Evolutionary conservation across 129 eudicot genomes (phyloP), one percentile per base, ranked within the genome.

Genomic region (Tanacetum coccineum): DNA sequence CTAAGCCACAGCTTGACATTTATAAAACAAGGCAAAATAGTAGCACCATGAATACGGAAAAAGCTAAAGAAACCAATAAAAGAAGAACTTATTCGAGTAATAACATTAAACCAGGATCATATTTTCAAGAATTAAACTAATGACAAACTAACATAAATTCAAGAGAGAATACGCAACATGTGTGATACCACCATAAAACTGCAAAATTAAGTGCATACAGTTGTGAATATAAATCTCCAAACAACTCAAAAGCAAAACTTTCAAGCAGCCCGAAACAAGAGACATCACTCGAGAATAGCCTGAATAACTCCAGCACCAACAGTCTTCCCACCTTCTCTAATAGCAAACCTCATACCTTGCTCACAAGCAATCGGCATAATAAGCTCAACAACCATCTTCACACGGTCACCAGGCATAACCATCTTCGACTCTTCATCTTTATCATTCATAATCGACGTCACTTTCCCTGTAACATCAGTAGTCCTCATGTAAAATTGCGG

Each of bases 361-460:
- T 90, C 97, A 67, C 95, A 87, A 39, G 97, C 95, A 68, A 84
- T 81, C 0, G 97, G 91, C 80, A 79, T 80, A 14, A 84, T 87
- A 68, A 90, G 91, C 82, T 90, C 95, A 4, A 90, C 95, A 49
- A 84, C 87, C 87, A 87, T 82, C 84, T 87, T 90, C 80, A 90
- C 95, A 30, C 95, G 95, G 63, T 90, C 97, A 70, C 97, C 97
- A 1, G 97, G 97, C 97, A 90, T 90, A 17, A 90, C 95, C 97
- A 90, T 90, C 88, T 87, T 87, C 7, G 91, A 80, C 74, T 90
- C 95, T 40, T 87, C 97, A 58, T 82, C 95, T 73, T 87, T 84
- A 58, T 90, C 97, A n/a, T 80, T 87, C 91, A 80, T 86, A 57
- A 87, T 86, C 15, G 80, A n/a, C 6, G 78, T 82, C 68, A 90